Base-by-base conservation (phyloP, 2,329 filamentous ascomycete species). In the Penicillium decumbens region DNA sequence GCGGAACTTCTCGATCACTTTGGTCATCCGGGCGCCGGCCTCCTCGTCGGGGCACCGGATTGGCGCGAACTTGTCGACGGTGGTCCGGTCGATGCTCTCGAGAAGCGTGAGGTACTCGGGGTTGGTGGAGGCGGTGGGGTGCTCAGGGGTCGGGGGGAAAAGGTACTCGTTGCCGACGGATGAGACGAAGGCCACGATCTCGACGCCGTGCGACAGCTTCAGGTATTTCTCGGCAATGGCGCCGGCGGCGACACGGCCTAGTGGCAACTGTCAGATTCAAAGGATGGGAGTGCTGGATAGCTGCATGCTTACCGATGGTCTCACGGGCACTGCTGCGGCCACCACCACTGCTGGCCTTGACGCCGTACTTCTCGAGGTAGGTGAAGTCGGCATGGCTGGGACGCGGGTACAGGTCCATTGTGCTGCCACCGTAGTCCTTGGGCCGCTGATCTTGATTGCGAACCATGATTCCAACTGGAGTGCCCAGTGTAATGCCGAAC, bases 331-430 rank as follows among this genome's bases (percentile, higher is more conserved):
- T 91, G 68, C 87, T 91, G 55, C 93, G 81, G 46, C 93, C 92
- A 61, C 93, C 92, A 50, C 93, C 92, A 54, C 85, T 90, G 68
- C 83, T 88, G 32, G 93, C 90, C 77, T 95, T 95, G 61, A 95
- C 84, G 49, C 92, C 92, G 71, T 98, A 98, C 76, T 97, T 97
- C 72, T 95, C 88, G 53, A 95, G 79, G 75, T 97, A 97, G 53
- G 93, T 97, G 82, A 87, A 96, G 74, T 97, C 92, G 52, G 93
- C 92, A 73, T 97, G 93, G 68, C 84, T 89, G 30, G 92, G 93
- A 44, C 93, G 82, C 4, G 93, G 93, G 79, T 87, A 97, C 55
- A 84, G 75, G 72, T 97, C 89, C 82, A 96, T 96, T 27, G 91
- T 95, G 67, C 83, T 81, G 73, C 83, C 82, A 49, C 88, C 88